Base-by-base conservation (phyloP, 1,284 basidiomycete genomes). In the Heterobasidion occidentale region DNA sequence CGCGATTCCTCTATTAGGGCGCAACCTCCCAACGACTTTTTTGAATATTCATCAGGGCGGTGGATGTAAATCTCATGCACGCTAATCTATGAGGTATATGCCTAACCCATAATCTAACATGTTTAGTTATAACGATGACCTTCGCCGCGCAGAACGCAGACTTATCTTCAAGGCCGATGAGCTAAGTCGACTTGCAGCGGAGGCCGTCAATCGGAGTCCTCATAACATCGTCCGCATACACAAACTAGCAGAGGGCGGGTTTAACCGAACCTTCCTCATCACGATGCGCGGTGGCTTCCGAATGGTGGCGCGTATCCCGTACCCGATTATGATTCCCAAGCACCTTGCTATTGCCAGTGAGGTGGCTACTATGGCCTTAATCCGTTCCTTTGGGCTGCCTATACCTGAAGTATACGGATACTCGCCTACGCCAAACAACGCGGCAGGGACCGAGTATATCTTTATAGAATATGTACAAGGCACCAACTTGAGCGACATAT, bases 381-480 rank as follows among this genome's bases (percentile, higher is more conserved):
- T 79, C 60, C 77, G 77, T 68, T 67, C 73, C 64, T 62, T 46
- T 63, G 77, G 72, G 54, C 65, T 81, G 56, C 77, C 79, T 64
- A 61, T 76, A 59, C 76, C 77, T 27, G 36, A 79, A 65, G 68
- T 81, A 8, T 81, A 80, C 66, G 75, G 62, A 35, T 81, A 81
- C 70, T 78, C 78, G 6, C 70, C 75, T 67, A 20, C 59, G 56
- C 58, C 74, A 63, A 69, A 81, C 69, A 80, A 81, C 65, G 71
- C 64, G 3, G 78, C 77, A 17, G 59, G 67, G 64, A 80, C 77
- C 0, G 74, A 77, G 66, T 80, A 79, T 60, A 77, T 80, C 46
- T 74, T 81, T 54, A 80, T 80, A 78, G 72, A 80, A 57, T 78
- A 72, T 58, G 55, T 80, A 0, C 48, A 59, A 66, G 78, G 77